Conservation (phyloP, 2,329 filamentous ascomycete genomes). For the Cercospora brassicicola region DNA sequence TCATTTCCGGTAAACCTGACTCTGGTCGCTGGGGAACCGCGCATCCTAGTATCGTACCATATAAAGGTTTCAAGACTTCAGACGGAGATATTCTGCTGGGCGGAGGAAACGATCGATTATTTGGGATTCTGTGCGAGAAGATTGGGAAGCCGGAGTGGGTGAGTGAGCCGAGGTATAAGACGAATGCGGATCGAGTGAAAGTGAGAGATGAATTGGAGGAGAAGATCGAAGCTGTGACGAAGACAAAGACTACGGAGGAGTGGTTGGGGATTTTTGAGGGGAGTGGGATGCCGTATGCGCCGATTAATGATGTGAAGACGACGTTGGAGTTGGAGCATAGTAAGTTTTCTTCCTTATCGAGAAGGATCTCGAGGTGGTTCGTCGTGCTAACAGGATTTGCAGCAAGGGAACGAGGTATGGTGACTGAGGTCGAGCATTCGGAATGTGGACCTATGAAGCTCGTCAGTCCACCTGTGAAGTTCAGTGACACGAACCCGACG, state of each 20-base stretch:
- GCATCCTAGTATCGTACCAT: constrained; percentile 97
- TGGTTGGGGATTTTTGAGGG: constrained; percentile 87
- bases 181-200: constrained; percentile 60
- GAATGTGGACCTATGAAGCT: constrained; percentile 82
- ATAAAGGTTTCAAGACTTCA: constrained; percentile 72
- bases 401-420: constrained; percentile 79
- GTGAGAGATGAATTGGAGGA: constrained; percentile 76
- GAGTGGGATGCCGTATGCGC: constrained; percentile 90
- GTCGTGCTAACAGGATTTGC: neutral
- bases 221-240: constrained; percentile 74
- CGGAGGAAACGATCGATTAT: constrained; percentile 64
- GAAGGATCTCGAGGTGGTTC: too few relatives aligned
- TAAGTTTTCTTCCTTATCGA: constrained; percentile 37
- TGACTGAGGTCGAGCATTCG: constrained; percentile 80
- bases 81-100: constrained; percentile 65
- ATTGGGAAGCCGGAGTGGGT: constrained; percentile 61
- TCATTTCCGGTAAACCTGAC: constrained; percentile 86
- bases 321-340: constrained; percentile 85
- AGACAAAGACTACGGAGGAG: constrained; percentile 75
- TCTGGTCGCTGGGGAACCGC: constrained; percentile 92
- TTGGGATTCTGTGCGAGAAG: constrained; percentile 59
- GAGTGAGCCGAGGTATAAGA: constrained; percentile 57
- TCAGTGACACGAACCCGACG: constrained; percentile 75
- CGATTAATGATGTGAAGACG: constrained; percentile 87
- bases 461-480: constrained; percentile 93